phyloP scores from a whole-genome alignment of 1,139 yeast species.

The Debaryomyces udenii region DNA sequence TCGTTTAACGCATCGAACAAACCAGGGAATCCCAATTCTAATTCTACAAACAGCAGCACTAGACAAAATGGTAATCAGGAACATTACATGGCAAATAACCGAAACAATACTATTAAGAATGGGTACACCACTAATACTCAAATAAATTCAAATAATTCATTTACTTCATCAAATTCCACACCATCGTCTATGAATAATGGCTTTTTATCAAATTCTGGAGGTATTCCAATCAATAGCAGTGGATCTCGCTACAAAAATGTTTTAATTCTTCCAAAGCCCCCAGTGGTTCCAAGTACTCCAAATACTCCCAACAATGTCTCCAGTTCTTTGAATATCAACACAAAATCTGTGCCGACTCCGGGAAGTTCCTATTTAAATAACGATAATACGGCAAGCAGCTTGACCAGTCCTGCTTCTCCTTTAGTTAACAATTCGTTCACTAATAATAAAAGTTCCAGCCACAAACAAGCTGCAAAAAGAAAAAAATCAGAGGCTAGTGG shows the following conservation, averaged over 20 bases:
- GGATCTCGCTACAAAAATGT: slow-evolving; percentile 39
- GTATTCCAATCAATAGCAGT: slow-evolving; percentile 11
- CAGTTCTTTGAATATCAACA: slow-evolving; percentile 17
- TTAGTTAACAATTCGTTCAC: slow-evolving; percentile 1
- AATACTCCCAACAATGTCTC: slow-evolving; percentile 12
- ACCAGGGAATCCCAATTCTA: slow-evolving; percentile 6
- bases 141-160: slow-evolving; percentile 3
- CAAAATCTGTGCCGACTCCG: slow-evolving; percentile 34
- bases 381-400: slow-evolving; percentile 12
- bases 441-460: slow-evolving; percentile 14
- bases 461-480: slow-evolving; percentile 39
- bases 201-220: slow-evolving; percentile 13
- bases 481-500: slow-evolving; percentile 43
- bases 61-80: slow-evolving; percentile 7
- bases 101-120: slow-evolving; percentile 1
- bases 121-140: slow-evolving; percentile 1
- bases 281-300: slow-evolving; percentile 15
- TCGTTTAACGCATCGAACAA: slow-evolving; percentile 15
- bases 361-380: slow-evolving; percentile 16
- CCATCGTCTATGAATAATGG: slow-evolving; percentile 13
- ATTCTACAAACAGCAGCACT: slow-evolving; percentile 10
- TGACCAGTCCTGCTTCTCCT: slow-evolving; percentile 15
- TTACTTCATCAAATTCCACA: slow-evolving; percentile 13
- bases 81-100: neutral
- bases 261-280: slow-evolving; percentile 48